Conservation (phyloP, 1,284 basidiomycete species). For the Cutaneotrichosporon cutaneum region DNA sequence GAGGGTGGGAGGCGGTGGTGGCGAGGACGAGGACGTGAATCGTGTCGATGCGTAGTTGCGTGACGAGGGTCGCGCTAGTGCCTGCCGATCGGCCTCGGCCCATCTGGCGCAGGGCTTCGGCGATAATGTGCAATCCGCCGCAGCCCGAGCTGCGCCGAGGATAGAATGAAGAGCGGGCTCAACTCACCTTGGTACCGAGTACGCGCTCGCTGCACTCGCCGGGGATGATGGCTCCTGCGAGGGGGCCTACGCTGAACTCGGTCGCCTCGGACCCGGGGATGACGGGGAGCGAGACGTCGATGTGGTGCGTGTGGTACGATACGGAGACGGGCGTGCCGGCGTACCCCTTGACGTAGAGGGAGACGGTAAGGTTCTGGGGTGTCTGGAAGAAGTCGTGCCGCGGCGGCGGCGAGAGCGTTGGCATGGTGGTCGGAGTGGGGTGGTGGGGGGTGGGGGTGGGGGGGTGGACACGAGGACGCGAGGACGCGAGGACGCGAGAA, state of each 20-base stretch:
- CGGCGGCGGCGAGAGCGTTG: not conserved
- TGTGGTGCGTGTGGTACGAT: conserved; percentile 44
- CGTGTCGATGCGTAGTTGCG: not conserved
- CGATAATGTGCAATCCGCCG: not conserved
- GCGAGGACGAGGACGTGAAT: not conserved
- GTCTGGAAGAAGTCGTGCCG: conserved; percentile 86
- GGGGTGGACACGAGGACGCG: not conserved
- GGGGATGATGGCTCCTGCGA: conserved; percentile 75
- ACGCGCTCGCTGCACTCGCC: conserved; percentile 65
- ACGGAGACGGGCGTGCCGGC: conserved; percentile 57
- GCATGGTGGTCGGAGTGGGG: not conserved
- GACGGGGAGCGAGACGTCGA: conserved; percentile 56
- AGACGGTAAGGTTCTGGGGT: conserved; percentile 68
- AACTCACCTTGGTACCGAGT: conserved; percentile 78
- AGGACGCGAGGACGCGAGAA: too few relatives aligned
- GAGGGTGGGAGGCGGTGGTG: not conserved
- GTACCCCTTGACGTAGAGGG: conserved; percentile 73
- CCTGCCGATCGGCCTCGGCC: conserved; percentile 12
- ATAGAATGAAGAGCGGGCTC: not conserved
- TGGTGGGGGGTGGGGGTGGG: not conserved
- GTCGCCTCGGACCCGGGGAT: conserved; percentile 63
- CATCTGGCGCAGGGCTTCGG: not conserved
- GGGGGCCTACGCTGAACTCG: conserved; percentile 59
- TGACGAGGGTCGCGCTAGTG: conserved; percentile 4
- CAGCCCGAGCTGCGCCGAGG: not conserved